Base-by-base conservation (phyloP, 1,284 basidiomycete genomes). In the Neonothopanus nambi region DNA sequence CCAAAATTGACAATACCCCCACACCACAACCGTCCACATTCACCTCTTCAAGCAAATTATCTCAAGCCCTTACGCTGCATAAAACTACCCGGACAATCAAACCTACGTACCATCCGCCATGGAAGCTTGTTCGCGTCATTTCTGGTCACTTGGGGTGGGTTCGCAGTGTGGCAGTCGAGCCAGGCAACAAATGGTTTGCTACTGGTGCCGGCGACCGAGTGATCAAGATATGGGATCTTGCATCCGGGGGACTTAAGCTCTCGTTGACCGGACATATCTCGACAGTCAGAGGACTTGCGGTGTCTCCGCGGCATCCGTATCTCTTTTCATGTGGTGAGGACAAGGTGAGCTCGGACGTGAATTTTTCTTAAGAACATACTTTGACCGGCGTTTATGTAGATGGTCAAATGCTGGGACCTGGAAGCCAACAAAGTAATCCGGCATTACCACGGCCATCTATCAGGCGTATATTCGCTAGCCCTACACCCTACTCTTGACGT, bases 331-430 rank as follows among this genome's bases (percentile, higher is more conserved):
- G 91, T 57, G 95, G 93, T 50, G 96, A 99, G 72, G 96, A 99
- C 73, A 98, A 98, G 83, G 91, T 90, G 42, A 47, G 70, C 54
- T 12, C 13, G 3, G 18, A 28, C 38, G 49, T 28, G 35, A 13
- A 35, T 18, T 52, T 35, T 17, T 24, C 11, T 11, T 18, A 37
- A 15, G 18, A 5, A 24, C n/a, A 7, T 12, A 56, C 36, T 44
- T 45, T 38, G 46, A 38, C 52, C 18, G 21, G 23, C 50, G 48
- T 51, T 24, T 28, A 44, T 35, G 15, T 65, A 94, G 91, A 97
- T 97, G 93, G 95, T 99, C 42, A 99, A 98, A 76, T 99, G 97
- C 66, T 99, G 97, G 97, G 96, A 99, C 67, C 74, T 99, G 51
- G 97, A 99, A 73, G 89, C 91, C 18, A 99, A 99, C 79, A 98